Base-by-base conservation (phyloP, 306 rosid genomes). In the Cicer judaicum region DNA sequence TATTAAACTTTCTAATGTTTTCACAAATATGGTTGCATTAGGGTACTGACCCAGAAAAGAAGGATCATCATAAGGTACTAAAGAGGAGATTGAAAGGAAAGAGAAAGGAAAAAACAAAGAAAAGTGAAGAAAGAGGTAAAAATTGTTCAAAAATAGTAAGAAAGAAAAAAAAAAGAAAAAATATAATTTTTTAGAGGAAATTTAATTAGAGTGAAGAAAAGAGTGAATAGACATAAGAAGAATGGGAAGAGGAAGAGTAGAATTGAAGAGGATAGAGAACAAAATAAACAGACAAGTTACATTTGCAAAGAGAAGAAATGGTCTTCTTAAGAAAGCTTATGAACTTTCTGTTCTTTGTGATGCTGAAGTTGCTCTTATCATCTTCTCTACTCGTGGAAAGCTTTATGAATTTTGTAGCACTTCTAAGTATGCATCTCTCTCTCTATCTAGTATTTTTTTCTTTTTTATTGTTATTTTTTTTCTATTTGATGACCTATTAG, bases 231-330 rank as follows among this genome's bases (percentile, higher is more conserved):
- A 34, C 65, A 65, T 73, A 47, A 78, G 41, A 64, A 65, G 1
- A 60, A 78, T 92, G 98, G 98, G 98, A 57, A 90, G 98, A 76
- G 96, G 98, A 87, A 88, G 96, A 87, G 98, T 92, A 54, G 98
- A 92, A 83, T 64, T 92, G 88, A 92, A 88, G 96, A 92, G 98
- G 80, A 92, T 90, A 85, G 96, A 92, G 87, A 92, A 92, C 91
- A 92, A 92, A 87, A 90, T 92, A 84, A 92, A 92, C 91, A 90
- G 98, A 80, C 98, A 92, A 53, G 98, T 92, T 2, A 92, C 98
- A 8, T 92, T 92, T 85, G 92, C 98, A 18, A 90, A 92, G 87
- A 88, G 98, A 53, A 92, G 98, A 66, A 92, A 90, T 83, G 98
- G 98, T 13, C 88, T 92, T 64, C 89, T 92, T 68, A 92, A 92